Evolutionary conservation across 169 alveolate genomes (phyloP).

Genomic region (Plasmodium cynomolgi): DNA sequence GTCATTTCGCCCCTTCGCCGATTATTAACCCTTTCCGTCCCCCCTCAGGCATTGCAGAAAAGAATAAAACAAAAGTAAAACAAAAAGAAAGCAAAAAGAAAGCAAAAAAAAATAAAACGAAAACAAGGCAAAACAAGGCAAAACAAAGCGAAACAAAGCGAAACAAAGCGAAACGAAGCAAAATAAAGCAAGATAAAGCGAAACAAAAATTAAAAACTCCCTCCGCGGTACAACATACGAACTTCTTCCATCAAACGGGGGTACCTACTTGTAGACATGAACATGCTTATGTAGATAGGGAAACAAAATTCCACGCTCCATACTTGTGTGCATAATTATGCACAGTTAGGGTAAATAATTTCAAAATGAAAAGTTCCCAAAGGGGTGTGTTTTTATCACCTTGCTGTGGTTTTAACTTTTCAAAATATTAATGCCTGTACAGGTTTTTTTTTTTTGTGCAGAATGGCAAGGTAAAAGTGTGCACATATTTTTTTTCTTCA

Average conservation of each 20-base stretch:
- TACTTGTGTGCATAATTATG: slow-evolving; percentile 59
- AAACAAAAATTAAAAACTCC: neutral
- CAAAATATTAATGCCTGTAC: neutral
- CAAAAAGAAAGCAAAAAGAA: neutral
- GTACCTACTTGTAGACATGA: slow-evolving; percentile 16
- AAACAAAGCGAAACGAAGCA: too few species aligned
- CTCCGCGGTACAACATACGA: slow-evolving; percentile 29
- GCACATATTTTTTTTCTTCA: slow-evolving; percentile 19
- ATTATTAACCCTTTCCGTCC: neutral
- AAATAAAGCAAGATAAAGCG: neutral
- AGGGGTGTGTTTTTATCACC: neutral
- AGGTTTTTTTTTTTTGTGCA: neutral
- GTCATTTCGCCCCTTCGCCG: neutral
- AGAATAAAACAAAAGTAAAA: neutral
- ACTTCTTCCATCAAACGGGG: neutral
- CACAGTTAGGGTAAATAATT: slow-evolving; percentile 33
- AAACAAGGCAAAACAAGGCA: neutral
- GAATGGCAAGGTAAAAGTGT: neutral
- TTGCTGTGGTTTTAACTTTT: neutral
- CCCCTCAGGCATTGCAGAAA: neutral
- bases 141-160: too few species aligned
- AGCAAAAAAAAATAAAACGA: neutral
- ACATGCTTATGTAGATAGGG: neutral
- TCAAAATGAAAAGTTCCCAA: neutral
- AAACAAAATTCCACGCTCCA: neutral